These are phyloP conservation scores for Lentinula boryana DNA, from an alignment of 768 basidiomycete genomes.

Conservation along the genomic window DNA sequence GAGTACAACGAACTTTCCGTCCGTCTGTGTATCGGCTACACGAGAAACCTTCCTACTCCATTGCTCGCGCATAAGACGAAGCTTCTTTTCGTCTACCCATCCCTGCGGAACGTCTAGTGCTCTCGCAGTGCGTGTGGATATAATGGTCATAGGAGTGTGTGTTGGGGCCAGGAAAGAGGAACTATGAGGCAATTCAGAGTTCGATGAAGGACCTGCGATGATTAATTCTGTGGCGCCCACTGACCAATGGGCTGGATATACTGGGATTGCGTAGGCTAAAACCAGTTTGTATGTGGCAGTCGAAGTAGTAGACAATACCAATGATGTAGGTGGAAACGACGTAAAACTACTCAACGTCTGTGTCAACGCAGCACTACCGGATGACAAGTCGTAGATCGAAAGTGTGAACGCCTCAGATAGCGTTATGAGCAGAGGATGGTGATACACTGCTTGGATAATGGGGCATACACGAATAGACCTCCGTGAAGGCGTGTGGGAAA, in stretches of 20 bases:
- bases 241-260: constrained; percentile 80
- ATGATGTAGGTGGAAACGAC: constrained; percentile 71
- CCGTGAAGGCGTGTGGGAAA: constrained; percentile 42
- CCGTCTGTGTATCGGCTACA: constrained; percentile 73
- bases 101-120: constrained; percentile 68
- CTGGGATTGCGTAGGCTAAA: constrained; percentile 67
- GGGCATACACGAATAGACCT: constrained; percentile 33
- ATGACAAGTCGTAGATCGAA: constrained; percentile 66
- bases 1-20: constrained; percentile 81
- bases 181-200: constrained; percentile 12
- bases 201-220: constrained; percentile 34
- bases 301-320: constrained; percentile 68
- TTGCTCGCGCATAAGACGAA: constrained; percentile 62
- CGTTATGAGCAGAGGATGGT: constrained; percentile 72
- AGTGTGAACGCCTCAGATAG: constrained; percentile 64
- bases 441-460: constrained; percentile 64
- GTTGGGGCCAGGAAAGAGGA: constrained; percentile 12
- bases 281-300: constrained; percentile 62
- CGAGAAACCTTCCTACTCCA: constrained; percentile 69
- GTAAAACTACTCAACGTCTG: constrained; percentile 75
- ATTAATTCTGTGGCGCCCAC: constrained; percentile 73
- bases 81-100: constrained; percentile 63
- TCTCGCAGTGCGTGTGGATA: constrained; percentile 56
- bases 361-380: constrained; percentile 41
- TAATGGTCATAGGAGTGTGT: constrained; percentile 37